Percentiles rank a stretch among this genome's conserved stretches.
These are phyloP conservation scores for Geotrichum aggregatum DNA, from an alignment of 1,139 yeast species.

Conservation along the genomic window DNA sequence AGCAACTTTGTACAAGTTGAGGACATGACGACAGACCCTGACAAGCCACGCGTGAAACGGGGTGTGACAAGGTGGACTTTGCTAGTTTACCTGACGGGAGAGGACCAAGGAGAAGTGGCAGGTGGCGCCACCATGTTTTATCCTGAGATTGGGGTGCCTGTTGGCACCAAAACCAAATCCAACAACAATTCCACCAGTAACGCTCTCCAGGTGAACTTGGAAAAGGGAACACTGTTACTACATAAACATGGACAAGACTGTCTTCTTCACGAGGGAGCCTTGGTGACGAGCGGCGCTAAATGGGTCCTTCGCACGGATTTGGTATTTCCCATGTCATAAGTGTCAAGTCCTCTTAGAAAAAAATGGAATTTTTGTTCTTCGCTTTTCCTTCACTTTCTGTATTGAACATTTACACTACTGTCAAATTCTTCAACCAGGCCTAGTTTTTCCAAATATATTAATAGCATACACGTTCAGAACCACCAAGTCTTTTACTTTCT, in stretches of 20 bases:
- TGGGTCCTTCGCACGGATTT: conserved; percentile 67
- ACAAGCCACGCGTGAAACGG: conserved; percentile 5
- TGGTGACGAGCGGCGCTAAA: conserved; percentile 52
- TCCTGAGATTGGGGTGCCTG: conserved; percentile 31
- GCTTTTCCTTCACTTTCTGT: background rate
- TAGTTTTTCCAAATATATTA: no score
- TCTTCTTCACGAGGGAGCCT: conserved; percentile 55
- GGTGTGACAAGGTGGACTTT: conserved; percentile 59
- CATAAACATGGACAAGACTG: conserved; percentile 70
- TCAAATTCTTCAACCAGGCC: no score
- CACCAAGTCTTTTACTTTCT: no score
- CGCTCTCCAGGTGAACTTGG: conserved; percentile 45
- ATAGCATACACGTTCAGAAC: background rate
- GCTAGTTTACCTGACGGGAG: conserved; percentile 55
- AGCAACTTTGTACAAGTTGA: conserved; percentile 42
- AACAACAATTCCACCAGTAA: conserved; percentile 26
- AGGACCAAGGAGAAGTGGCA: conserved; percentile 46
- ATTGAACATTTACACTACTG: no score
- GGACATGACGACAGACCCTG: conserved; percentile 2
- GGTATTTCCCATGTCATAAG: conserved; percentile 35
- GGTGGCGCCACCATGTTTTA: conserved; percentile 67
- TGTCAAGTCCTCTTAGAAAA: background rate
- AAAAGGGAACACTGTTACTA: conserved; percentile 55
- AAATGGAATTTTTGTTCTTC: background rate
- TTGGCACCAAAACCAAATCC: background rate